These are phyloP conservation scores for Bolboschoenus planiculmis DNA, from an alignment of 176 grass and related monocot genomes.

Conservation along the genomic window DNA sequence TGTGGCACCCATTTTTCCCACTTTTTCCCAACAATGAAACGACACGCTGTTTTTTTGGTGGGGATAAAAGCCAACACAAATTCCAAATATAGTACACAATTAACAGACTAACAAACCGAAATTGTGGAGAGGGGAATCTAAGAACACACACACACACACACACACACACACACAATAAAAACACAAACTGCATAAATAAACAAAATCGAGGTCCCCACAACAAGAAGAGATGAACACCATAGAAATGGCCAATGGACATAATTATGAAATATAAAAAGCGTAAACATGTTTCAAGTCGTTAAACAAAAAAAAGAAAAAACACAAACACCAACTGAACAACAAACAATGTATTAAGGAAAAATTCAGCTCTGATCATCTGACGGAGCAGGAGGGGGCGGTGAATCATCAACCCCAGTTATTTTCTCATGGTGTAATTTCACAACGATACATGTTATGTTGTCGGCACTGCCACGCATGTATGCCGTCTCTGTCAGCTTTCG, in stretches of 20 bases:
- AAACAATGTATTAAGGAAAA: conserved; percentile 8
- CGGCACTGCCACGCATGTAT: conserved; percentile 47
- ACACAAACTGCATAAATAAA: conserved; percentile 24
- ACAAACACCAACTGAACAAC: background rate
- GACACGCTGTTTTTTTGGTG: too few species aligned
- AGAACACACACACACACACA: background rate
- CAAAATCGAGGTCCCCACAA: background rate
- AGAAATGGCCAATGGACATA: conserved; percentile 19
- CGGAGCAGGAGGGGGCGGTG: conserved; percentile 2
- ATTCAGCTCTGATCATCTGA: conserved; percentile 41
- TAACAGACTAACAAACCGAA: background rate
- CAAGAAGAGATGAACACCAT: conserved; percentile 9
- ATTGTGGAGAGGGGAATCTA: background rate
- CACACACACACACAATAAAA: conserved; percentile 5
- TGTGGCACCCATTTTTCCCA: too few species aligned
- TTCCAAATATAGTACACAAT: background rate
- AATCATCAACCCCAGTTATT: conserved; percentile 26
- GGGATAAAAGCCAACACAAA: background rate
- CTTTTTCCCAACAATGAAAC: too few species aligned
- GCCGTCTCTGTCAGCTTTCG: conserved; percentile 64
- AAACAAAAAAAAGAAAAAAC: conserved; percentile 23
- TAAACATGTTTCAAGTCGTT: conserved; percentile 30
- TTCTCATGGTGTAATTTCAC: conserved; percentile 61
- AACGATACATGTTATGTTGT: conserved; percentile 85
- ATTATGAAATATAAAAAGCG: conserved; percentile 21